Evolutionary conservation across 1,139 yeast genomes (phyloP).

Genomic region (Oligophagozyma castellii): DNA sequence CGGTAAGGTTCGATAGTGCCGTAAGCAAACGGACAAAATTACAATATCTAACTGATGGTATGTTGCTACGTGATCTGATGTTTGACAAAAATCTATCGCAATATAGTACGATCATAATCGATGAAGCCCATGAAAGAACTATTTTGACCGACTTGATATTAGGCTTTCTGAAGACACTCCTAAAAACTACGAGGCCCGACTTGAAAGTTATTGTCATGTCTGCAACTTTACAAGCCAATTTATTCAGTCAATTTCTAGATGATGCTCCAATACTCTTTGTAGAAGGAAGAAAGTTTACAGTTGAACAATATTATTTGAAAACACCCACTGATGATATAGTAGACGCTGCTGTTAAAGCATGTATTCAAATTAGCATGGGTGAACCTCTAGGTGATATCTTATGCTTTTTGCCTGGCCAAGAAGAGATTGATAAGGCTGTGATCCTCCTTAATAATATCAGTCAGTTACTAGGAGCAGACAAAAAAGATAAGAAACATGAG

Average conservation of each 20-base stretch:
- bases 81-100: conserved; percentile 47
- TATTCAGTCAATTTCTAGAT: conserved; percentile 64
- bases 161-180: conserved; percentile 69
- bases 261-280: conserved; percentile 53
- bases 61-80: conserved; percentile 86
- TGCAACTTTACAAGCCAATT: conserved; percentile 90
- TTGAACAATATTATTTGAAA: conserved; percentile 50
- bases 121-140: conserved; percentile 97
- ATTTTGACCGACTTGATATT: conserved; percentile 77
- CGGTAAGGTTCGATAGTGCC: conserved; percentile 71
- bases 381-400: conserved; percentile 81
- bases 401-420: conserved; percentile 92
- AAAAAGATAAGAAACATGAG: conserved; percentile 26
- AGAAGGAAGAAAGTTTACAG: conserved; percentile 85
- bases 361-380: conserved; percentile 63
- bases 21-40: conserved; percentile 41
- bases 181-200: conserved; percentile 36
- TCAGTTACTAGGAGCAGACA: conserved; percentile 38
- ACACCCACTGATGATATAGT: conserved; percentile 60
- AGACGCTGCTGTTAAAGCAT: conserved; percentile 60
- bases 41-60: conserved; percentile 92
- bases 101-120: conserved; percentile 72
- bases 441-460: conserved; percentile 46
- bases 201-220: conserved; percentile 60
- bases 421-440: conserved; percentile 84